Evolutionary conservation across 2,329 filamentous ascomycete genomes (phyloP), one percentile per base, ranked within the genome.

Genomic region (Sporothrix curviconia): DNA sequence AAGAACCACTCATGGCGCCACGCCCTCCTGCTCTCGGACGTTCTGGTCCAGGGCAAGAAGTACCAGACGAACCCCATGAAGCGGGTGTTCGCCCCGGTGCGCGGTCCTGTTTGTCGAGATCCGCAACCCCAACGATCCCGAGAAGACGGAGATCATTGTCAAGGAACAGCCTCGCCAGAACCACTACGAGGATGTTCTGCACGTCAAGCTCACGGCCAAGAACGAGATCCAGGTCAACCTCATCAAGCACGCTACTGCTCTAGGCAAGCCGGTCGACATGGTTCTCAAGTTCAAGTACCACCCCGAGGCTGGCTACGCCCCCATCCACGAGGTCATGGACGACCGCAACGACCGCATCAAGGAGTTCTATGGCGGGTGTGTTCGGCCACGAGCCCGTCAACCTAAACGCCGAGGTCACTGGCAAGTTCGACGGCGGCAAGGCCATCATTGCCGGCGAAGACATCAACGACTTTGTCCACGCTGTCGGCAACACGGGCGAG

Each of bases 381-480:
- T 99, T 99, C 66, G 94, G 91, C 42, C 82, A 92, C 60, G 92
- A 96, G 67, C 74, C 80, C 43, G 80, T 95, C 52, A 86, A 95
- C 56, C 89, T 96, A 56, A 87, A 96, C 66, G 86, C 88, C 15
- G 80, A 89, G 36, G 89, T 96, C 54, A 92, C 90, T 6, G 87
- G 89, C 68, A 86, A 85, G 64, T 99, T 99, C 68, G 90, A 94
- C 64, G 94, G 94, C 68, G 94, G 94, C 63, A 85, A 86, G 64
- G 83, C 90, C 5, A 90, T 83, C 25, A 92, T 99, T 64, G 96
- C 90, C 4, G 85, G 87, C 59, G 89, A 96, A 70, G 92, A 88
- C 61, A 96, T 99, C 75, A 95, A 95, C 61, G 92, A 99, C 75
- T 99, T 99, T 65, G 91, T 97, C n/a, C 92, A 99, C 69, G 92